Percentiles rank a stretch among this genome's conserved stretches.
These are phyloP conservation scores for Kingdonia uniflora DNA, from an alignment of 164 flowering plant species.

Conservation along the genomic window DNA sequence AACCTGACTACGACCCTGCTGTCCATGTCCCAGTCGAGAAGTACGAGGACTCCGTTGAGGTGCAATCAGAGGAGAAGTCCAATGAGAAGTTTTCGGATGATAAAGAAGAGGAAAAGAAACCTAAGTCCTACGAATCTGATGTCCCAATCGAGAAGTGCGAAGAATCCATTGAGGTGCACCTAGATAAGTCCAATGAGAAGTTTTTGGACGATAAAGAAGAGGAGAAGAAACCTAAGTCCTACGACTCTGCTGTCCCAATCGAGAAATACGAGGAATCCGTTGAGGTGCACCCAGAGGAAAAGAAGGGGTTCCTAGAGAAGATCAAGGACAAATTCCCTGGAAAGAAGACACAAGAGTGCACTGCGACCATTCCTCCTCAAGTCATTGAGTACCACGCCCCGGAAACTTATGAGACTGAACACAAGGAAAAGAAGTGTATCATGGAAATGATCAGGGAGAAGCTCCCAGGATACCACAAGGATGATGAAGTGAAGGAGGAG, in stretches of 20 bases:
- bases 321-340: constrained; percentile 36
- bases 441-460: constrained; percentile 49
- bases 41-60: constrained; percentile 1
- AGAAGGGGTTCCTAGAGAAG: constrained; percentile 1
- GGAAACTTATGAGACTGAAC: not conserved
- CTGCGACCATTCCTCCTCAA: constrained; percentile 1
- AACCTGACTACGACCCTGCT: not conserved
- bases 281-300: not conserved
- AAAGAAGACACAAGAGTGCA: not conserved
- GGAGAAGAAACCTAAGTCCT: no score
- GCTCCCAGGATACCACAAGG: constrained; percentile 36
- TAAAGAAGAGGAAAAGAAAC: no score
- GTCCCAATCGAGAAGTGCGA: constrained; percentile 11
- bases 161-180: not conserved
- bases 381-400: not conserved
- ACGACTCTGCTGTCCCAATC: no score
- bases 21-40: constrained; percentile 9
- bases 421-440: constrained; percentile 34
- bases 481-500: constrained; percentile 18
- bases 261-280: no score
- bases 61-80: constrained; percentile 6
- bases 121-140: not conserved
- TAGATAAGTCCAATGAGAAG: constrained; percentile 7
- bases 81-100: no score
- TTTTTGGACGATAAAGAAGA: no score